phyloP scores from a whole-genome alignment of 352 stramenopile genomes.

The Saprolegnia parasitica region DNA sequence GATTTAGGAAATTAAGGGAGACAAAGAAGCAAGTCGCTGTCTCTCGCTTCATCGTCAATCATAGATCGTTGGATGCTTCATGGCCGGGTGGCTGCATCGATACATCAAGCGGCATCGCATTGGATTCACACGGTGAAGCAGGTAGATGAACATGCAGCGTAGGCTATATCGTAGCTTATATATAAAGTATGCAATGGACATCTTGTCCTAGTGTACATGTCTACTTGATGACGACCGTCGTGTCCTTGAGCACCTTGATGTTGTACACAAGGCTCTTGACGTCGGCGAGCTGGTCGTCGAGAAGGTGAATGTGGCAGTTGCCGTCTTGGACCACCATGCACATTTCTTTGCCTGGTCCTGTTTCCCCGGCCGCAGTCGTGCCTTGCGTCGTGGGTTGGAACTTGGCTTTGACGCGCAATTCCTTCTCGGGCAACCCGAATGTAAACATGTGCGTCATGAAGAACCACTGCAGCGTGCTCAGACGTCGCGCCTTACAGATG shows the following conservation, averaged over 20 bases:
- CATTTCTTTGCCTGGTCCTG: not conserved
- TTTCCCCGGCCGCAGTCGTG: not conserved
- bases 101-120: too few relatives aligned
- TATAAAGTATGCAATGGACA: too few relatives aligned
- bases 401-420: constrained; percentile 1
- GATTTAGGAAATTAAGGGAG: too few relatives aligned
- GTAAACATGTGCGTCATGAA: constrained; percentile 5
- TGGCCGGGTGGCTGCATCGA: too few relatives aligned
- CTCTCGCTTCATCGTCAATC: too few relatives aligned
- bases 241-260: constrained; percentile 24
- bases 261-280: constrained; percentile 26
- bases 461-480: constrained; percentile 26
- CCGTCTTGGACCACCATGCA: constrained; percentile 17
- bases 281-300: constrained; percentile 25
- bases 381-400: not conserved
- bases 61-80: too few relatives aligned
- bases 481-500: not conserved
- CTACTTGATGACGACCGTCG: constrained; percentile 10
- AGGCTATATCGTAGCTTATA: too few relatives aligned
- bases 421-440: constrained; percentile 18
- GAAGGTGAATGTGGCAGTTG: constrained; percentile 18
- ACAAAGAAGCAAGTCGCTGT: too few relatives aligned
- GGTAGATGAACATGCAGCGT: too few relatives aligned
- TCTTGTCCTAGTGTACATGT: too few relatives aligned
- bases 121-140: too few relatives aligned